Base-by-base conservation (phyloP, 1,139 yeast genomes). In the Candida sanyaensis region DNA sequence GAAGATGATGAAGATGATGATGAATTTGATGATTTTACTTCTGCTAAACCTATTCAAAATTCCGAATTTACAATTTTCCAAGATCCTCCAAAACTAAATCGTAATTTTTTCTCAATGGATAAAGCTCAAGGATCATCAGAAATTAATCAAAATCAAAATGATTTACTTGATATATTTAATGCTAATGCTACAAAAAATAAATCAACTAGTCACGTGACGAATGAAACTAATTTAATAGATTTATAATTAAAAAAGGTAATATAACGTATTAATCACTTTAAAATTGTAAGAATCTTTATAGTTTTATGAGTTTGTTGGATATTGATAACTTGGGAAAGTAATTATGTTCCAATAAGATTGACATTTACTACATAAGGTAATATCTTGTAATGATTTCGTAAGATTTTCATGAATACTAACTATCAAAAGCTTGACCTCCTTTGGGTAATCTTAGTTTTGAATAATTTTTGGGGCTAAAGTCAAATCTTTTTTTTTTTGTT, bases 1-100 rank as follows among this genome's bases (percentile, higher is more conserved):
- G 43, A 42, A 2, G 47, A 43, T 9, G 51, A 48, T 8, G 49
- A 44, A 1, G 49, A 50, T 7, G 55, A 52, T 21, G 63, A 54
- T 13, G 59, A 60, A 3, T 59, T 62, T 47, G 57, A 58, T 28
- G 62, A 57, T 9, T 62, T 64, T 40, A 52, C 57, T 6, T 46
- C 57, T 6, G 53, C 62, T 2, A 52, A 57, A 30, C 48, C 45
- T 17, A 37, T 30, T 8, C 13, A 27, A 9, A n/a, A 45, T 9
- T 30, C 29, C 12, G 46, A 44, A 41, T 34, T 48, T 12, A 37
- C 41, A 37, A 41, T 41, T 12, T 33, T 32, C 21, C 41, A 45
- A 38, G 43, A 37, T 24, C 37, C 46, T 2, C 43, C 52, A 5
- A 44, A 49, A 30, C 12, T 42, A 12, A 36, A 41, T 17, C 52